Conservation (phyloP, 2,329 filamentous ascomycete species). For the Blumeria hordei region DNA sequence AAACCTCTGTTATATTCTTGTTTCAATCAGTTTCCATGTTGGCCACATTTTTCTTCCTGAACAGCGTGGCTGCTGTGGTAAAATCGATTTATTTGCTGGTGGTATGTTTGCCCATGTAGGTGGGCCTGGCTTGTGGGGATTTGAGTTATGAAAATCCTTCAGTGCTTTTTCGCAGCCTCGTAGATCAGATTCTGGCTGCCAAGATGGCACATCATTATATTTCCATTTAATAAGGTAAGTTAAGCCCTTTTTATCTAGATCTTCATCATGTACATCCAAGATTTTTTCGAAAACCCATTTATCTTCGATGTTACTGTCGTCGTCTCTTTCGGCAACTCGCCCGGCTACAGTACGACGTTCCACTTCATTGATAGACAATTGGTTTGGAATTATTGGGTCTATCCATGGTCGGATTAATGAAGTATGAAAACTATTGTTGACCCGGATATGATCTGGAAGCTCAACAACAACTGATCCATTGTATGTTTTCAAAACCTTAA, state of each 20-base stretch:
- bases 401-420: background rate
- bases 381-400: background rate
- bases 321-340: background rate
- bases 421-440: constrained; percentile 1
- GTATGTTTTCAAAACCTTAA: background rate
- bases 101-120: background rate
- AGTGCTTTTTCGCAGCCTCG: background rate
- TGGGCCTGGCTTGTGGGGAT: background rate
- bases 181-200: background rate
- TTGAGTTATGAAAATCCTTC: background rate
- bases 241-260: background rate
- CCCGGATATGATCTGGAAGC: background rate
- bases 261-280: constrained; percentile 36
- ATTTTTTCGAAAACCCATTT: constrained; percentile 4
- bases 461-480: background rate
- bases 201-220: background rate
- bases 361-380: background rate
- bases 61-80: background rate
- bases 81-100: background rate
- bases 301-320: constrained; percentile 1
- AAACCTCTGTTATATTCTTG: background rate
- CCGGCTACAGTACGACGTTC: background rate
- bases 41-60: background rate
- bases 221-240: background rate
- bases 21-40: background rate